Conservation (phyloP, 768 basidiomycete species). For the Suillus subaureus region DNA sequence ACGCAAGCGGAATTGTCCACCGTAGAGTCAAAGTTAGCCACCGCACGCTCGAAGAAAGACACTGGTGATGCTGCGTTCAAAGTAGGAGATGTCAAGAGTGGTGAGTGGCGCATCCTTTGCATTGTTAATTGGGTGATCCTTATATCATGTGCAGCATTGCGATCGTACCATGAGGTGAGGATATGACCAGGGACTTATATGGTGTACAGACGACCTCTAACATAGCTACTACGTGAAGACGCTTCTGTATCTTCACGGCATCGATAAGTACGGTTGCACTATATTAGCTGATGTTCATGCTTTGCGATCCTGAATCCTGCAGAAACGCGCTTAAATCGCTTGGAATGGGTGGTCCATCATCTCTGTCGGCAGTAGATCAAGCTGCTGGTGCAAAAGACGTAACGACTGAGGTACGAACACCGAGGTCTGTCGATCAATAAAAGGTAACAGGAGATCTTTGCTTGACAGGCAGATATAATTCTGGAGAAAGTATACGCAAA, state of each 20-base stretch:
- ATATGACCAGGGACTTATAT: background rate
- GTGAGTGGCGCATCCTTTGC: conserved; percentile 37
- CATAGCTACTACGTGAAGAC: conserved; percentile 44
- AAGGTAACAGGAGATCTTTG: background rate
- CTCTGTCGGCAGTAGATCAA: conserved; percentile 24
- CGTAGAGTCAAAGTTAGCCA: conserved; percentile 53
- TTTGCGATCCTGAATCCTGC: conserved; percentile 4
- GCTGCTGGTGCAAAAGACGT: conserved; percentile 45
- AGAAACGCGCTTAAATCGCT: conserved; percentile 61
- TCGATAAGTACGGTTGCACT: conserved; percentile 65
- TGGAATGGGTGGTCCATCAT: conserved; percentile 34
- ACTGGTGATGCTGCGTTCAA: conserved; percentile 71
- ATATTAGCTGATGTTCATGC: background rate
- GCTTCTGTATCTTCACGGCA: conserved; percentile 70
- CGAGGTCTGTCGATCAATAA: background rate
- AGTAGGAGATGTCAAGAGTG: conserved; percentile 58
- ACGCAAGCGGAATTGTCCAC: conserved; percentile 28
- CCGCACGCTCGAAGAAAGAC: conserved; percentile 69
- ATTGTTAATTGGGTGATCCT: background rate
- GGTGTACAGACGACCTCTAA: background rate
- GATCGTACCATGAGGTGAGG: conserved; percentile 71
- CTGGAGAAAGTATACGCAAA: conserved; percentile 85
- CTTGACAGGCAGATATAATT: conserved; percentile 64
- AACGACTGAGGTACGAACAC: conserved; percentile 62
- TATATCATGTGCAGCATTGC: conserved; percentile 50